These are phyloP conservation scores for Mycena citricolor DNA, from an alignment of 1,284 basidiomycete species.

Conservation along the genomic window DNA sequence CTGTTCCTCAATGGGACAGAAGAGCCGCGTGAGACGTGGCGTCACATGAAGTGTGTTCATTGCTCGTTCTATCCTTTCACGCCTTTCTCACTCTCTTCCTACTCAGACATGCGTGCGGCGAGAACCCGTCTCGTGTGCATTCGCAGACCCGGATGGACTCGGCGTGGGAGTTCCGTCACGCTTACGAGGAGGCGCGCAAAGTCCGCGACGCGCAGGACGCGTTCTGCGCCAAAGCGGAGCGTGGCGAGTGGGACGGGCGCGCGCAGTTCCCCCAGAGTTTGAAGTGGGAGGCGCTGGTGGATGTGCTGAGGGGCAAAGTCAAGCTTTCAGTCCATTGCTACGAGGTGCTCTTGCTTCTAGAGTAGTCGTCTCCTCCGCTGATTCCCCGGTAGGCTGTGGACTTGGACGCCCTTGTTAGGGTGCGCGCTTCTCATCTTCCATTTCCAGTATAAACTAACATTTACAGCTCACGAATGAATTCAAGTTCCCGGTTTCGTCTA, in stretches of 20 bases:
- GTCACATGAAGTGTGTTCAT: conserved; percentile 39
- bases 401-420: conserved; percentile 73
- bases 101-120: conserved; percentile 17
- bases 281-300: conserved; percentile 84
- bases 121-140: conserved; percentile 32
- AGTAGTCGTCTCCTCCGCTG: conserved; percentile 27
- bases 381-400: conserved; percentile 73
- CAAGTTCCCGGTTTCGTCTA: conserved; percentile 70
- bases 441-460: not conserved
- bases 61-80: not conserved
- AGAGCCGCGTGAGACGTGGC: conserved; percentile 33
- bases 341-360: conserved; percentile 79
- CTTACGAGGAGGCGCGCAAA: conserved; percentile 62
- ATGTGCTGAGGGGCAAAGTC: conserved; percentile 80
- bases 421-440: conserved; percentile 34
- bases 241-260: conserved; percentile 13
- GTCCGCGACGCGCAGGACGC: conserved; percentile 66
- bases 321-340: conserved; percentile 36
- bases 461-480: conserved; percentile 76
- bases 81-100: not conserved
- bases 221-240: conserved; percentile 49
- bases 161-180: conserved; percentile 43
- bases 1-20: conserved; percentile 24
- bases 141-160: conserved; percentile 45
- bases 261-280: conserved; percentile 72